These are phyloP conservation scores for Dovyalis caffra DNA, from an alignment of 345 rosid genomes.

Conservation along the genomic window DNA sequence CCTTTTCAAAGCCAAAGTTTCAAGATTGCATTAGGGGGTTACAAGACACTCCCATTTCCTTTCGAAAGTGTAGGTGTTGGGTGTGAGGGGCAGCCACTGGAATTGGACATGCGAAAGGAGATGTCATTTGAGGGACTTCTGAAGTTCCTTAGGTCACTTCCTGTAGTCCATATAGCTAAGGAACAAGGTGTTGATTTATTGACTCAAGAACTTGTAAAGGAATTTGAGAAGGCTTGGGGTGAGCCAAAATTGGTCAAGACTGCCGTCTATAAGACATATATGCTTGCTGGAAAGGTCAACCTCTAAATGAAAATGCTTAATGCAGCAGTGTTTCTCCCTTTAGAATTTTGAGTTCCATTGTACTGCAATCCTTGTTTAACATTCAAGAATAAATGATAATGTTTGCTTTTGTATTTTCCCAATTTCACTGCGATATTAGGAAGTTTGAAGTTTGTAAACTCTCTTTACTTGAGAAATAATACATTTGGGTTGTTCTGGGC, in stretches of 20 bases:
- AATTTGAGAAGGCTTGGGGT: constrained; percentile 60
- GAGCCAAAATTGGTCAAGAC: constrained; percentile 43
- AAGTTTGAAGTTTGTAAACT: no score
- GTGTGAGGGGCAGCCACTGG: constrained; percentile 50
- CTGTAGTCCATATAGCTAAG: constrained; percentile 47
- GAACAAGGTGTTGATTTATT: constrained; percentile 61
- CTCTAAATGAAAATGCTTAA: no score
- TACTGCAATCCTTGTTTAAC: no score
- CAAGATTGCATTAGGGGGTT: constrained; percentile 30
- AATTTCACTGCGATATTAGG: no score
- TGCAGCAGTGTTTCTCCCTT: no score
- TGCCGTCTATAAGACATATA: constrained; percentile 45
- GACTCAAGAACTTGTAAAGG: constrained; percentile 41
- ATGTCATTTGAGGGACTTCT: constrained; percentile 50
- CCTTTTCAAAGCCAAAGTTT: constrained; percentile 37
- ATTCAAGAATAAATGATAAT: no score
- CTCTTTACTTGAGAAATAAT: no score
- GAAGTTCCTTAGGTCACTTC: constrained; percentile 45
- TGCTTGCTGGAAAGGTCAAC: constrained; percentile 57
- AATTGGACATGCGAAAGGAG: constrained; percentile 44
- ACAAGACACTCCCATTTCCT: constrained; percentile 59
- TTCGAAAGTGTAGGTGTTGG: constrained; percentile 56
- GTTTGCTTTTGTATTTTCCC: no score
- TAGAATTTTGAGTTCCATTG: no score
- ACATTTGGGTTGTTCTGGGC: no score